Base-by-base conservation (phyloP, 108 stramenopile species). In the Epipyxis sp. region DNA sequence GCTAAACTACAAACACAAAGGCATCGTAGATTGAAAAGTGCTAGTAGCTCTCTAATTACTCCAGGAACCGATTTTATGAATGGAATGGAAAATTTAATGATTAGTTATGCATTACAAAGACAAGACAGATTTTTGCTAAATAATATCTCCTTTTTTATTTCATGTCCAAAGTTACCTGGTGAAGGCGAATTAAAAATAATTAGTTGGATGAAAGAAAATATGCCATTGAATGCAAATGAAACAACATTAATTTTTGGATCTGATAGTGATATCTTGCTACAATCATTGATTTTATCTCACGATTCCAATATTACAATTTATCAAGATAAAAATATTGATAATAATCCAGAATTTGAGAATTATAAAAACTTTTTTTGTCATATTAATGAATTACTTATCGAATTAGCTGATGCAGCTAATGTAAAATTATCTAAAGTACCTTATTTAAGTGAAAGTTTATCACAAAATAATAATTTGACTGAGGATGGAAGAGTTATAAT, bases 171-270 rank as follows among this genome's bases (percentile, higher is more conserved):
- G 25, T 29, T 35, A 29, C 61, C 61, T 6, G 61, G 27, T 37
- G 61, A 65, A 37, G 61, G 61, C 3, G 61, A 65, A 65, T 10
- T 65, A 32, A 65, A 65, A 32, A 65, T 65, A 10, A 32, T 65
- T 10, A 29, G 35, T 32, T 65, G 61, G 61, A 37, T 65, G 3
- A 29, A 37, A 10, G 25, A 25, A 10, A 16, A 65, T 37, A 6
- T 65, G 34, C 46, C 46, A 50, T 6, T 20, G 20, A 50, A 37
- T 37, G 25, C 13, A 29, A 37, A 65, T 29, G 61, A 65, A 29
- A 13, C 27, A 65, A 32, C 34, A 6, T 3, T 65, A 29, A 3
- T 65, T 37, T 29, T 3, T 65, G 61, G 61, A 29, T 65, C 25
- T 6, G 61, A 65, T 37, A 32, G 13, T 6, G 61, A 65, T 37